Conservation (phyloP, 2,329 filamentous ascomycete species). For the Anthostomella pinea region DNA sequence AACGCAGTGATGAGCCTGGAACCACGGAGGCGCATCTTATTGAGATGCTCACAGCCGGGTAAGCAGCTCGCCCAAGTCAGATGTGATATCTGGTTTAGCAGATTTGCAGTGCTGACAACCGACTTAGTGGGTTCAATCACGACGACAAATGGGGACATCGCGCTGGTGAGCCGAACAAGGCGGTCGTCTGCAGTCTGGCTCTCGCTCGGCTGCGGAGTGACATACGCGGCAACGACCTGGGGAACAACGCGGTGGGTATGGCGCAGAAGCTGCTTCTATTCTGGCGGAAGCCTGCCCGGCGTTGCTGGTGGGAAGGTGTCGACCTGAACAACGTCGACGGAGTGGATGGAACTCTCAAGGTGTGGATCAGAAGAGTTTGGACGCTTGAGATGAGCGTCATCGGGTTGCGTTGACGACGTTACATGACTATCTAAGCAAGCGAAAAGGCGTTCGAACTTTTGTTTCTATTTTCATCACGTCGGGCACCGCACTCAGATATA, state of each 20-base stretch:
- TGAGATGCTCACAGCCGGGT: constrained; percentile 99
- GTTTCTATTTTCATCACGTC: constrained; percentile 15
- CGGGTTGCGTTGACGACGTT: constrained; percentile 61
- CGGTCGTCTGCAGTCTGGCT: constrained; percentile 94
- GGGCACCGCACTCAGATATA: constrained; percentile 8
- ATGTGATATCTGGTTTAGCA: neutral
- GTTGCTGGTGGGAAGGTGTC: constrained; percentile 99
- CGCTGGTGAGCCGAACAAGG: constrained; percentile 96
- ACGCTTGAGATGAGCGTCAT: constrained; percentile 98
- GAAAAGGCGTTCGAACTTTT: constrained; percentile 21
- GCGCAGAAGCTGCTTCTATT: constrained; percentile 96
- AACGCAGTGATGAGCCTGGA: constrained; percentile 91
- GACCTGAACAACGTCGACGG: constrained; percentile 88
- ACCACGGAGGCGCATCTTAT: constrained; percentile 98
- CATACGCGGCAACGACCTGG: constrained; percentile 73
- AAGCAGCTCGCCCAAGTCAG: constrained; percentile 36
- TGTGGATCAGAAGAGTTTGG: constrained; percentile 98
- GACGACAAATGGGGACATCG: constrained; percentile 95
- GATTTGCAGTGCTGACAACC: constrained; percentile 14
- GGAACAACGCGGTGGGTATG: constrained; percentile 87
- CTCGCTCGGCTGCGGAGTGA: constrained; percentile 91
- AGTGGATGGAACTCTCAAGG: constrained; percentile 87
- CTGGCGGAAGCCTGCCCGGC: constrained; percentile 92
- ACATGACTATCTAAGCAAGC: constrained; percentile 17
- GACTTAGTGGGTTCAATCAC: constrained; percentile 83